Evolutionary conservation across 805 yeast species (phyloP), one percentile per base, ranked within the genome.

Genomic region (fission yeast (Schizosaccharomyces pombe)): DNA sequence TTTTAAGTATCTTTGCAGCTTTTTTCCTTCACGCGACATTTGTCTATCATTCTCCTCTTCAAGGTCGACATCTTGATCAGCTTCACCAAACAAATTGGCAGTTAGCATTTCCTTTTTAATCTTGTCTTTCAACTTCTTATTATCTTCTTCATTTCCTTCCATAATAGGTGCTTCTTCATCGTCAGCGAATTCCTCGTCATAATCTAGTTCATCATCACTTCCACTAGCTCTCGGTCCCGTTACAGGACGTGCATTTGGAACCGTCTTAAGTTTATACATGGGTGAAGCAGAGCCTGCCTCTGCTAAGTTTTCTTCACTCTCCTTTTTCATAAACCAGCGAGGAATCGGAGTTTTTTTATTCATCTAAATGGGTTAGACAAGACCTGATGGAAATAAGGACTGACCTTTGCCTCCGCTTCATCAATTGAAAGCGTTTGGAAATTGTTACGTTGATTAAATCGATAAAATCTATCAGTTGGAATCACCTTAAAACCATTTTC

Each of bases 81-180:
- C 52, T 8, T 56, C 57, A 26, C 57, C 61, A 6, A 53, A 56
- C 8, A 40, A 53, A 34, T 57, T 58, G 30, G 58, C 57, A 8
- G 57, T 30, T 30, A 59, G 56, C 94, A 83, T 84, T 65, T 85
- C 94, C 58, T 75, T 78, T 65, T 84, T 85, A 64, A 85, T 80
- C 14, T 43, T 43, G 9, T 43, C 49, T 66, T 91, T 95, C 54
- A 86, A 82, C 58, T 85, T 82, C 65, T 82, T 86, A 65, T 85
- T 83, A 63, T 91, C 97, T 62, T 91, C 95, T 63, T 89, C 97
- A 57, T 87, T 73, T 52, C 95, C 95, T 62, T 89, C 97, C 73
- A 89, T 78, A 57, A 91, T 83, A 30, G 98, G 98, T 1, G 97
- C 97, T 65, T 89, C 98, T 69, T 91, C 98, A 65, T 91, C 98